Evolutionary conservation across 805 yeast genomes (phyloP).

Genomic region (Diddensiella santjacobensis): DNA sequence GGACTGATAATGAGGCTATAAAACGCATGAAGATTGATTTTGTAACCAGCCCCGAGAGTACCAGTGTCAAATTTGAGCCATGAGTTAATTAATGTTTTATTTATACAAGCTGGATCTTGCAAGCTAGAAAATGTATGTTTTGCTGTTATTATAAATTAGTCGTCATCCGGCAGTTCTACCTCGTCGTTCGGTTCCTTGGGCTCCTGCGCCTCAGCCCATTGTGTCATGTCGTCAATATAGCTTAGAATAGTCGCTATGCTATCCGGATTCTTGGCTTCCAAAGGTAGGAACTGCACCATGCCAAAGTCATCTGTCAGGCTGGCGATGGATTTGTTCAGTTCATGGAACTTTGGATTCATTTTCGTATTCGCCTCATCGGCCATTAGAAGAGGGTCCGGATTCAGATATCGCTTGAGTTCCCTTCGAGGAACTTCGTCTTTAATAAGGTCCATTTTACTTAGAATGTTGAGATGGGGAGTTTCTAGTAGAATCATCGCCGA

Average conservation of each 20-base stretch:
- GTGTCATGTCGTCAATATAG: constrained; percentile 94
- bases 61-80: neutral
- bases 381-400: constrained; percentile 85
- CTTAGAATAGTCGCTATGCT: constrained; percentile 79
- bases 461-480: constrained; percentile 87
- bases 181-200: constrained; percentile 93
- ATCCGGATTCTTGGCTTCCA: constrained; percentile 73
- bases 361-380: constrained; percentile 47
- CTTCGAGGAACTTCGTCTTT: constrained; percentile 73
- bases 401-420: constrained; percentile 75
- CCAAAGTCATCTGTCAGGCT: constrained; percentile 94
- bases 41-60: neutral
- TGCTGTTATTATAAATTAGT: constrained; percentile 22
- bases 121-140: neutral
- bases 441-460: constrained; percentile 82
- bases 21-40: neutral
- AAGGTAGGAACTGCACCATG: constrained; percentile 94
- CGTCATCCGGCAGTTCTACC: constrained; percentile 47
- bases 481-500: constrained; percentile 95
- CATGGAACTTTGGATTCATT: constrained; percentile 60
- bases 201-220: constrained; percentile 95
- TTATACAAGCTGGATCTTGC: neutral
- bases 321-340: constrained; percentile 77
- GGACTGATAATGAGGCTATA: neutral
- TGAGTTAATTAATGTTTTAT: neutral